Conservation (phyloP, 2,329 filamentous ascomycete genomes). For the Cyphellophora attinorum region DNA sequence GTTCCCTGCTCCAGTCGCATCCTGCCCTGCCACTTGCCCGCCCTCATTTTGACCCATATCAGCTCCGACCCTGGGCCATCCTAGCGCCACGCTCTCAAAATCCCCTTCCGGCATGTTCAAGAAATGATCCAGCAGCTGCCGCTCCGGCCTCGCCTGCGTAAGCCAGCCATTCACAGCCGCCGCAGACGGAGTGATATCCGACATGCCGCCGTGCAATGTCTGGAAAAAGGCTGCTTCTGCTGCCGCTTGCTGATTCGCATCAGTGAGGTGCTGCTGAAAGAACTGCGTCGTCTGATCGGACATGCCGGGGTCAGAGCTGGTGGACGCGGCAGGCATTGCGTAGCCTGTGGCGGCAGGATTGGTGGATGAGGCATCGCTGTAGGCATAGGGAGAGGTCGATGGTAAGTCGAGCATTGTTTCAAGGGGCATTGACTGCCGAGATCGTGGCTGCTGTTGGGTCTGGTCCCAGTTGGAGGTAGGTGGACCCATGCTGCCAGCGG, state of each 20-base stretch:
- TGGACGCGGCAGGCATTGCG: neutral
- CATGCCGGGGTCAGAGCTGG: neutral
- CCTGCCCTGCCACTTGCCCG: no score
- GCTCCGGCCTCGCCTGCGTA: slow-evolving; percentile 1
- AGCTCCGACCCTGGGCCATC: no score
- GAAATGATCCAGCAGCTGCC: slow-evolving; percentile 7
- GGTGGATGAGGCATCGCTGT: no score
- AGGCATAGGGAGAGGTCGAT: no score
- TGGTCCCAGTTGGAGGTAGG: neutral
- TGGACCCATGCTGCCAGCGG: neutral
- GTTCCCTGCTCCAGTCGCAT: neutral
- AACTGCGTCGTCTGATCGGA: neutral
- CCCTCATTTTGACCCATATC: no score
- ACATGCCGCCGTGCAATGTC: neutral
- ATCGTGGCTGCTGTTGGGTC: neutral
- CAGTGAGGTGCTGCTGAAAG: neutral
- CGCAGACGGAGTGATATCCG: neutral
- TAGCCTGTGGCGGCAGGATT: neutral
- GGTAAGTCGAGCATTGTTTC: neutral
- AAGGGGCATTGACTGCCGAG: neutral
- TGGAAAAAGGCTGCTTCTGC: slow-evolving; percentile 2
- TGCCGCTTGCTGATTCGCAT: neutral
- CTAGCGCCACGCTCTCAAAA: slow-evolving; percentile 2
- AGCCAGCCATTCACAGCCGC: neutral
- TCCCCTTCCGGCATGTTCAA: slow-evolving; percentile 6